Evolutionary conservation across 805 yeast species (phyloP).

Genomic region (Torulaspora quercuum): DNA sequence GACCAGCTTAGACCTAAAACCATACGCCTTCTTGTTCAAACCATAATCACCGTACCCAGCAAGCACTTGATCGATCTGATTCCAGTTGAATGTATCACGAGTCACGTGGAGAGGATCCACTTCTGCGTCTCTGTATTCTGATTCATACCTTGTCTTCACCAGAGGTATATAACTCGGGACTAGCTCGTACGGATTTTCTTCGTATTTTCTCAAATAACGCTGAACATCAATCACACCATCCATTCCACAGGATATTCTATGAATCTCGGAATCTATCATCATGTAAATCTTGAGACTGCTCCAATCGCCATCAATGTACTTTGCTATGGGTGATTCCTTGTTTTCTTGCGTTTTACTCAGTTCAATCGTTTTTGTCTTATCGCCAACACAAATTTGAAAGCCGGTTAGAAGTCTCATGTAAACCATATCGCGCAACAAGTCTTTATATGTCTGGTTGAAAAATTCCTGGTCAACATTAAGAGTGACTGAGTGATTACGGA

Average conservation of each 20-base stretch:
- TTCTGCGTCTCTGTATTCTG: constrained; percentile 53
- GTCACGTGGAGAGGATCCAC: constrained; percentile 54
- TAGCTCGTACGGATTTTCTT: constrained; percentile 31
- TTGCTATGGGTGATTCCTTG: constrained; percentile 53
- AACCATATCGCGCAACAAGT: constrained; percentile 81
- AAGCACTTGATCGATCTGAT: constrained; percentile 80
- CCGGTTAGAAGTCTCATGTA: constrained; percentile 79
- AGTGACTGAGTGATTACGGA: constrained; percentile 78
- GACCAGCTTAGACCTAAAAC: constrained; percentile 76
- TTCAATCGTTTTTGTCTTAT: constrained; percentile 63
- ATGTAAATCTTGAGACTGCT: constrained; percentile 66
- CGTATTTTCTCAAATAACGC: constrained; percentile 50
- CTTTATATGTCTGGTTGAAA: constrained; percentile 49
- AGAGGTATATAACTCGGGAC: constrained; percentile 47
- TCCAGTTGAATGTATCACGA: constrained; percentile 73
- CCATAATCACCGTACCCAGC: constrained; percentile 85
- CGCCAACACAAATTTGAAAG: constrained; percentile 83
- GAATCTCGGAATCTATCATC: constrained; percentile 79
- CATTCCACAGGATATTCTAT: constrained; percentile 70
- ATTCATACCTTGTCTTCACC: constrained; percentile 77
- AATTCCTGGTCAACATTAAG: constrained; percentile 54
- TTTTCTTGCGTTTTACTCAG: constrained; percentile 35
- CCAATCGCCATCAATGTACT: constrained; percentile 48
- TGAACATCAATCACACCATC: constrained; percentile 76
- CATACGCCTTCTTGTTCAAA: constrained; percentile 48